Evolutionary conservation across 306 rosid genomes (phyloP), one percentile per base, ranked within the genome.

Genomic region (Dalbergia cultrata): DNA sequence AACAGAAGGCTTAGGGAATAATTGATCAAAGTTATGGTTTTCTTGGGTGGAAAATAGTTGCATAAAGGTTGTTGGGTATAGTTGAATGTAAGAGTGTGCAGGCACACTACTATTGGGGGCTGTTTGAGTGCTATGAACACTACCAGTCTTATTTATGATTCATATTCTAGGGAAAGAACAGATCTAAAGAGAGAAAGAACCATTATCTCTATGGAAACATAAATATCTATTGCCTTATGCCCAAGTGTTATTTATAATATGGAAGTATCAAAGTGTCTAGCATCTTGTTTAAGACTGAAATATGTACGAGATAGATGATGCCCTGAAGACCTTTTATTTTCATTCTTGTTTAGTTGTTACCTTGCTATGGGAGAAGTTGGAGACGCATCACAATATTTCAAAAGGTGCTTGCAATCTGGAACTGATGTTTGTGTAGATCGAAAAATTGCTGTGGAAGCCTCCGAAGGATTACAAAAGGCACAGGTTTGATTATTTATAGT

Each of bases 381-480:
- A 84, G 92, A 72, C 61, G 98, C 99, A 41, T 71, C 89, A 31
- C 86, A 81, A 53, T 87, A 84, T 83, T 93, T 92, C 85, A 93
- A 85, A 87, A 90, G 82, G 84, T 95, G 99, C 89, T 90, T 95
- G 85, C 97, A 88, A 80, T 80, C 89, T 34, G 97, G 90, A 83
- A 83, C 75, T 82, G 94, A 88, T 77, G 84, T 88, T 73, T 91
- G 92, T 60, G 94, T 87, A 72, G 98, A 95, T 88, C 91, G 93
- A 59, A 95, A 90, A 87, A 84, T 89, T 85, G 86, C 84, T 16
- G 94, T 92, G 72, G 99, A 95, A 80, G 98, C 99, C 70, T 91
- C 99, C n/a, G 93, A 96, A 73, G 96, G 99, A 65, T 85, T 96
- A 80, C 97, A 91, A 82, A 93, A 92, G 84, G 90, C 91, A 16